Evolutionary conservation across 2,329 filamentous ascomycete genomes (phyloP), one percentile per base, ranked within the genome.

Genomic region (Claviceps sp.): DNA sequence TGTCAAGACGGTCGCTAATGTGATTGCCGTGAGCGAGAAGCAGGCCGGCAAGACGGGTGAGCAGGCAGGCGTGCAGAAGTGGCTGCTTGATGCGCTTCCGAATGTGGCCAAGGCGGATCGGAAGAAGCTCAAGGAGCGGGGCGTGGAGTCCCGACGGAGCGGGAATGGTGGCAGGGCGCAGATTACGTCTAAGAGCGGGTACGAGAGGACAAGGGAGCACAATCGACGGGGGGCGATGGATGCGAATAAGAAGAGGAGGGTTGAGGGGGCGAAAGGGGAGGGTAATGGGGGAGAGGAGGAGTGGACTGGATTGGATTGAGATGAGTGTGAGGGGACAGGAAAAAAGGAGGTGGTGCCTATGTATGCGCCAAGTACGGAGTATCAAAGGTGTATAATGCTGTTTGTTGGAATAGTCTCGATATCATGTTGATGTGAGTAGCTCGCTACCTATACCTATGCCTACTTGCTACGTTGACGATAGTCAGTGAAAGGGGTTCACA

Each of bases 1-100:
- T 53, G 81, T 98, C 53, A 95, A 91, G 71, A 87, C 82, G 56
- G 87, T 98, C 30, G 93, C 90, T 38, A 96, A 96, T 62, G 87
- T 97, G 38, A 95, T 98, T 57, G 80, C 86, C 0, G 80, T 81
- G 22, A 89, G 85, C 58, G 87, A 96, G 68, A 86, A 82, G 66
- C 77, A 89, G 61, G 76, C 77, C 2, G 76, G 76, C 30, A 75
- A 71, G 60, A 67, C 63, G 17, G 73, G 73, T 2, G 74, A 71
- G 0, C 74, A 76, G 24, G 76, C 78, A 0, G 79, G 78, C 1
- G 76, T 94, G 30, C 82, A 89, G 62, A 83, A 85, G 65, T 97
- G 91, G 90, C 73, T 98, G 50, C 73, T 97, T 5, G 87, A 95
- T 64, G 84, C 88, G 2, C 73, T 98, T 56, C 93, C 93, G 0